Base-by-base conservation (phyloP, 768 basidiomycete genomes). In the Amanita fuliginea region DNA sequence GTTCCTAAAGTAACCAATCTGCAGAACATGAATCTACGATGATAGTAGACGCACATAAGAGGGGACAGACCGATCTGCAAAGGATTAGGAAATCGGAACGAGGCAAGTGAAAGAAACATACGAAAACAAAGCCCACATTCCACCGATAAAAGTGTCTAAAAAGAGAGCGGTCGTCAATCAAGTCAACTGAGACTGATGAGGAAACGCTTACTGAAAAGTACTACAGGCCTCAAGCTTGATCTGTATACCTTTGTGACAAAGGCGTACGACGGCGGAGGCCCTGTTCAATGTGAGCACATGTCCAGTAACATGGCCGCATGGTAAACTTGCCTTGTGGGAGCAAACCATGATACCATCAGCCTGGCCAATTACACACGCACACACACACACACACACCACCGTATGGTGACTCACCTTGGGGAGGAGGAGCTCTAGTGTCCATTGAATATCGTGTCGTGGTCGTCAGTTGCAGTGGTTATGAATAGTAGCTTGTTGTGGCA, bases 1-100 rank as follows among this genome's bases (percentile, higher is more conserved):
- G 53, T 72, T 74, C 54, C 74, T 71, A 62, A 83, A 85, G 54
- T 73, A 75, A n/a, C 74, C 69, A 55, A 86, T 74, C 84, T 85
- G 55, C 4, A 49, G 18, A 10, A 22, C 13, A 11, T 11, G 16
- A 46, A 52, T 30, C 51, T 42, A 24, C 30, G 18, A 32, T 3
- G 30, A 30, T 2, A 6, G 4, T 6, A 14, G 24, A 14, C 18
- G 22, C 6, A 45, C 51, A 42, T 40, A n/a, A 51, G 8, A 28
- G 28, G 7, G 28, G 28, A 49, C 28, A 51, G 62, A 71, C 68
- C 34, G 58, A 62, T 45, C 69, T 70, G 55, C 14, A 58, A 42
- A 50, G 32, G 28, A 28, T 51, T 6, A 47, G 39, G 18, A 28
- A 6, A 46, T 4, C 33, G 18, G 30, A 16, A 11, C 1, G 33